Evolutionary conservation across 2,329 filamentous ascomycete species (phyloP).

Genomic region (Epichloe typhina): DNA sequence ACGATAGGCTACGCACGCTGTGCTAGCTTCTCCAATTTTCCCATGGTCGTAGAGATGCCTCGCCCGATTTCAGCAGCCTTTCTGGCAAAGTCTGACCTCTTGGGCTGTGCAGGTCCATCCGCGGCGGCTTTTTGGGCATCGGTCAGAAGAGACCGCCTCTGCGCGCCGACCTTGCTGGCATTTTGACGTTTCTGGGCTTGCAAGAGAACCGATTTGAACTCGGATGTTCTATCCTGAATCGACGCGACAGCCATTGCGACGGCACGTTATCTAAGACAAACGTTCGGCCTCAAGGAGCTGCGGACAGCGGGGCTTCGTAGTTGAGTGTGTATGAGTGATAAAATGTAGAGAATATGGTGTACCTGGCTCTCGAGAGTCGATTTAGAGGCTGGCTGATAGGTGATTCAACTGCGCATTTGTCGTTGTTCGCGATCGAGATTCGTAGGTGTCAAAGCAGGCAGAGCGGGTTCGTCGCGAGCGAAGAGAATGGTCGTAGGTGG

Average conservation of each 20-base stretch:
- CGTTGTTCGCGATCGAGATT: background rate
- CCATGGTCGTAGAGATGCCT: slow-evolving; percentile 85
- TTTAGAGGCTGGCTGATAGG: background rate
- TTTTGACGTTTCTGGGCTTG: slow-evolving; percentile 74
- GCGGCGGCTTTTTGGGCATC: slow-evolving; percentile 56
- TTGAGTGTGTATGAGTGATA: background rate
- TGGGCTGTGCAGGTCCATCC: slow-evolving; percentile 38
- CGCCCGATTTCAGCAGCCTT: slow-evolving; percentile 84
- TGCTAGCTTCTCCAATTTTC: slow-evolving; percentile 84
- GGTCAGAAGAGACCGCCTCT: slow-evolving; percentile 68
- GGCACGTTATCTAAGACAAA: background rate
- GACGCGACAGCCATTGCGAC: slow-evolving; percentile 50
- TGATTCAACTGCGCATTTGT: background rate
- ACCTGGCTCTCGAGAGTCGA: background rate
- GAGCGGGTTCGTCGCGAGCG: background rate
- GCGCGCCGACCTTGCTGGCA: slow-evolving; percentile 61
- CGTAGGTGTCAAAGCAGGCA: background rate
- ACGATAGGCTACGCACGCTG: slow-evolving; percentile 44
- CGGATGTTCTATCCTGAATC: slow-evolving; percentile 91
- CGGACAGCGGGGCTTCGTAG: slow-evolving; percentile 22
- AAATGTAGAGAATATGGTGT: background rate
- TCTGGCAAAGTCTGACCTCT: slow-evolving; percentile 82
- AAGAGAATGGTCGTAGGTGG: background rate
- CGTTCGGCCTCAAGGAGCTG: slow-evolving; percentile 9
- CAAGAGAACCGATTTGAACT: slow-evolving; percentile 83